Conservation (phyloP, 345 rosid genomes). For the Kandelia obovata region DNA sequence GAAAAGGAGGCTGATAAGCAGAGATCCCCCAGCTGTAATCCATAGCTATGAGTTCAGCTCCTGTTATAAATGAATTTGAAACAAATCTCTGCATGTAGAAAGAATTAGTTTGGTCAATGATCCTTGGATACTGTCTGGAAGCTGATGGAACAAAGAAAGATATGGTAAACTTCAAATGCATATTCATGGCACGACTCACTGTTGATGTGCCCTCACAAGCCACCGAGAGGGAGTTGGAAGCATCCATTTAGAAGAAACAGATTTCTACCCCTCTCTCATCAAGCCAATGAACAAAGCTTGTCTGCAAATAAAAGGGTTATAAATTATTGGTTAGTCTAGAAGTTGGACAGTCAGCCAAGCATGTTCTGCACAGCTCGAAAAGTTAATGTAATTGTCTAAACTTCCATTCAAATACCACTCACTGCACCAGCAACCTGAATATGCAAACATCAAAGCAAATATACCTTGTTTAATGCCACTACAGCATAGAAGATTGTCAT, state of each 20-base stretch:
- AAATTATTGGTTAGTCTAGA: background rate
- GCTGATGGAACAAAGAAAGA: background rate
- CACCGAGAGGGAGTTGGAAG: background rate
- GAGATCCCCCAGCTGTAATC: too few species aligned
- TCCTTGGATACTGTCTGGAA: background rate
- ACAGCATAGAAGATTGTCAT: slow-evolving; percentile 88
- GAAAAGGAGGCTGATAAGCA: too few species aligned
- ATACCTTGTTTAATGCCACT: slow-evolving; percentile 84
- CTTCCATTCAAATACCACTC: too few species aligned
- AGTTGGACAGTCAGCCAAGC: too few species aligned
- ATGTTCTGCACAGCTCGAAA: too few species aligned
- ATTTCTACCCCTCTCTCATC: slow-evolving; percentile 1
- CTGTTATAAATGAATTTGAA: slow-evolving; percentile 12
- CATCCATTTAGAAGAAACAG: background rate
- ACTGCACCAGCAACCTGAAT: too few species aligned
- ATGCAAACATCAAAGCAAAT: background rate
- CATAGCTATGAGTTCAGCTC: too few species aligned
- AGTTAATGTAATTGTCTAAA: too few species aligned
- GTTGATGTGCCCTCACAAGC: background rate
- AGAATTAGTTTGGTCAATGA: slow-evolving; percentile 16
- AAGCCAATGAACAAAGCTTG: slow-evolving; percentile 26
- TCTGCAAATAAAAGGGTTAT: slow-evolving; percentile 19
- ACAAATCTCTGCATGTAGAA: slow-evolving; percentile 15
- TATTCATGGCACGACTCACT: background rate
- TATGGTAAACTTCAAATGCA: background rate